A percentile compares a stretch with the other conserved stretches of the same genome.
Evolutionary conservation across 441 rosid species (phyloP).

Genomic region (Populus trichocarpa): DNA sequence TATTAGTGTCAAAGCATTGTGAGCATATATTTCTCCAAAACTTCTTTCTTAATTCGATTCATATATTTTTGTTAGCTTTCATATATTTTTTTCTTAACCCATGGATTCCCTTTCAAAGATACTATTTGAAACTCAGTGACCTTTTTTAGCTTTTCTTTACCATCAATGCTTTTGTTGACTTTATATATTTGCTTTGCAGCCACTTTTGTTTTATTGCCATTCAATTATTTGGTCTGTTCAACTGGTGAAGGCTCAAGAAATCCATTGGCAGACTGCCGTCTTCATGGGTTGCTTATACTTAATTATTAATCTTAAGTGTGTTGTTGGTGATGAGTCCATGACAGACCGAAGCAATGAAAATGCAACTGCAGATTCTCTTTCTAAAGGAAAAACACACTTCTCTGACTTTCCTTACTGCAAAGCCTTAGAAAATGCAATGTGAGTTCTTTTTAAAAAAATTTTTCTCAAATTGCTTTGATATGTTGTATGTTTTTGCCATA

Average conservation of each 20-base stretch:
- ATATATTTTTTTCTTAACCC: no score
- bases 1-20: no score
- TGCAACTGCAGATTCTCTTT: constrained; percentile 56
- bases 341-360: constrained; percentile 63
- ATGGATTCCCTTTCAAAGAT: neutral
- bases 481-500: neutral
- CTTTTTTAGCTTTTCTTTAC: neutral
- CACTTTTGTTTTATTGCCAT: constrained; percentile 69
- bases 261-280: constrained; percentile 75
- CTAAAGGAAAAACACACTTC: constrained; percentile 49
- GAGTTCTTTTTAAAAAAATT: constrained; percentile 28
- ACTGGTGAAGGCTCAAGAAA: constrained; percentile 53
- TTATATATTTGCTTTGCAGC: constrained; percentile 61
- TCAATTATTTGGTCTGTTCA: constrained; percentile 76
- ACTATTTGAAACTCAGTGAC: neutral
- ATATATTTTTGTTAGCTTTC: neutral
- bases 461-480: constrained; percentile 6
- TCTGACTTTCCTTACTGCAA: constrained; percentile 77
- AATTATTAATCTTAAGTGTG: constrained; percentile 73
- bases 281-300: constrained; percentile 82
- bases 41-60: neutral
- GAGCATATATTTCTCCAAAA: no score
- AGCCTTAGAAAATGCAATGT: constrained; percentile 90
- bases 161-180: constrained; percentile 6
- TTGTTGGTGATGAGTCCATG: constrained; percentile 48